Conservation (phyloP, 1,284 basidiomycete species). For the Rhodotorula sp. region DNA sequence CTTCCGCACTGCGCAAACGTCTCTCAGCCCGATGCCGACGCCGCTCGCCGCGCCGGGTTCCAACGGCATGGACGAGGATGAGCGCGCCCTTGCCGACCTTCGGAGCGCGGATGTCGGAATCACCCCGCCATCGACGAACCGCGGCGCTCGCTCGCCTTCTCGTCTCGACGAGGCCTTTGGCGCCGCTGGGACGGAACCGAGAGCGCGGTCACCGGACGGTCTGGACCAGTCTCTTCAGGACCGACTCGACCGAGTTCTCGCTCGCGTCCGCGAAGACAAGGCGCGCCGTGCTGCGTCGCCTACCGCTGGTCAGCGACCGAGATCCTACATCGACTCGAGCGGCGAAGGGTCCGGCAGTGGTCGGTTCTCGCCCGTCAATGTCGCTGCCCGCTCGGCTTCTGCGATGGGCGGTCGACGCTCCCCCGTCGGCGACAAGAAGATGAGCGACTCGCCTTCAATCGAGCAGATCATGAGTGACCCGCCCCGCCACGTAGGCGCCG, state of each 20-base stretch:
- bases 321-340: conserved; percentile 48
- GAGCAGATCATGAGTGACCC: conserved; percentile 20
- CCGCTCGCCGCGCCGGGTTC: neutral
- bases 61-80: conserved; percentile 31
- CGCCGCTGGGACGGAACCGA: neutral
- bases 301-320: conserved; percentile 6
- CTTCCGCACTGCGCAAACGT: conserved; percentile 37
- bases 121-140: neutral
- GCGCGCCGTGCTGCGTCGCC: conserved; percentile 22
- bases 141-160: neutral
- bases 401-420: conserved; percentile 23
- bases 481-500: neutral
- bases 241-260: conserved; percentile 72
- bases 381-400: conserved; percentile 18
- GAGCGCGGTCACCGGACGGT: conserved; percentile 1
- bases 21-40: neutral
- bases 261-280: conserved; percentile 55
- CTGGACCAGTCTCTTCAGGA: conserved; percentile 61
- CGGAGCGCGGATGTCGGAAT: conserved; percentile 15
- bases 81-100: conserved; percentile 24
- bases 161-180: no score
- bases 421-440: conserved; percentile 16
- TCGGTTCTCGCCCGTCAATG: conserved; percentile 21
- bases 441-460: conserved; percentile 39
- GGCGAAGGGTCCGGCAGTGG: conserved; percentile 52